Evolutionary conservation across 2,329 filamentous ascomycete genomes (phyloP).

Genomic region (Phyllosticta citrichinensis): DNA sequence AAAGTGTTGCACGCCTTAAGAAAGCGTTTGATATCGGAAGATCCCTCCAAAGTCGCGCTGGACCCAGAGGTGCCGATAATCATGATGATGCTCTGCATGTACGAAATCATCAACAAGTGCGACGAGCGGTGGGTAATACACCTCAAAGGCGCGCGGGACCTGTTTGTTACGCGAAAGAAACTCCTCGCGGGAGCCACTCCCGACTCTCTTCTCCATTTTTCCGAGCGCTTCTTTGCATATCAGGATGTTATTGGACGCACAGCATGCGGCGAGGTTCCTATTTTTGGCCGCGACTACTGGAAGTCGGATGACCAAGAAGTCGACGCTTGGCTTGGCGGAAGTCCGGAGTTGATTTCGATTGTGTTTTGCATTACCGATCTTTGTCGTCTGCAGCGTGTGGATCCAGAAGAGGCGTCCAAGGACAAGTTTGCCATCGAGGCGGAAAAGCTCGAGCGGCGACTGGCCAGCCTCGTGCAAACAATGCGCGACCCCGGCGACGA

Average conservation of each 20-base stretch:
- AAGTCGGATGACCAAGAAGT: slow-evolving; percentile 27
- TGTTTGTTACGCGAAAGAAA: slow-evolving; percentile 31
- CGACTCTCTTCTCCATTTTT: slow-evolving; percentile 21
- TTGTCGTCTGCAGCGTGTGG: slow-evolving; percentile 25
- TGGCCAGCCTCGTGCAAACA: slow-evolving; percentile 26
- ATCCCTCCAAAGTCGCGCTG: slow-evolving; percentile 13
- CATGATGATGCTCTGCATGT: slow-evolving; percentile 39
- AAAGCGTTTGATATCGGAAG: slow-evolving; percentile 21
- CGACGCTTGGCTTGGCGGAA: slow-evolving; percentile 41
- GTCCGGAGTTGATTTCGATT: slow-evolving; percentile 37
- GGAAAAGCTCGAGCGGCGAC: slow-evolving; percentile 24
- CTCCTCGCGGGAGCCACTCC: slow-evolving; percentile 12
- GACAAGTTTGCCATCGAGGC: slow-evolving; percentile 23
- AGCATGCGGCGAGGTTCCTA: slow-evolving; percentile 37
- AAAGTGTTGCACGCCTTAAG: slow-evolving; percentile 29
- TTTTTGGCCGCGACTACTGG: slow-evolving; percentile 42
- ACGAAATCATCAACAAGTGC: slow-evolving; percentile 33
- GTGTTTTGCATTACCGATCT: slow-evolving; percentile 40
- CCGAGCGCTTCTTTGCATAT: slow-evolving; percentile 42
- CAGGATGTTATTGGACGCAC: slow-evolving; percentile 44
- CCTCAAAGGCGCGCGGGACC: slow-evolving; percentile 37
- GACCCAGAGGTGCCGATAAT: slow-evolving; percentile 29
- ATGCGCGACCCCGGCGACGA: slow-evolving; percentile 23
- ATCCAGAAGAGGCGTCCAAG: slow-evolving; percentile 16
- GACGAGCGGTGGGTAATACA: slow-evolving; percentile 40